Base-by-base conservation (phyloP, 768 basidiomycete species). In the Auricularia heimuer region DNA sequence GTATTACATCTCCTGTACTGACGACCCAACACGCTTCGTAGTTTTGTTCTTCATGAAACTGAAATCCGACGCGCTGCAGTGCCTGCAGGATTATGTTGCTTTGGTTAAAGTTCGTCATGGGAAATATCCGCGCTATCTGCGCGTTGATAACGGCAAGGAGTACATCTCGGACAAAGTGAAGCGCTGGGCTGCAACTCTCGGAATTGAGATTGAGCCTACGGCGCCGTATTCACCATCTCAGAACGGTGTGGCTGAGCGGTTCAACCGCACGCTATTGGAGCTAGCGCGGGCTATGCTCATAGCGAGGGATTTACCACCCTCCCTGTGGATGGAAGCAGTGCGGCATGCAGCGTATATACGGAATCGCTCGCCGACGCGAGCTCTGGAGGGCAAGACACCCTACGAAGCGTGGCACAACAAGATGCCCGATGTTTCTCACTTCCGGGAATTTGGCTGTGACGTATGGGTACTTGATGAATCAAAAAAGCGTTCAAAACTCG, bases 221-320 rank as follows among this genome's bases (percentile, higher is more conserved):
- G 44, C 44, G 2, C 44, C 44, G 2, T 44, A 44, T 44, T 69
- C 71, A 71, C 69, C 10, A 39, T 68, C 47, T 56, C 68, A 69
- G 68, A 76, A 74, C 64, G 73, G 75, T 3, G 61, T 71, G 3
- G 71, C 74, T 1, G 72, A 76, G 64, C 54, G 68, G 4, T 45
- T 66, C 3, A 77, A 76, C 65, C 63, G 69, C 1, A 73, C 69
- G 11, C 65, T 71, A 2, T 33, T 73, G 10, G 67, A 73, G 33
- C 35, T 66, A 29, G 62, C 67, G 10, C 62, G 67, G 18, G 67
- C 71, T 16, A 67, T 75, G 61, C 65, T 73, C 0, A 61, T 69
- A 35, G 67, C 8, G 2, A 44, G 2, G 44, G 8, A 10, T 3
- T 47, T 64, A 14, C 63, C 63, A 37, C 21, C 21, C 14, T 64